Conservation (phyloP, 345 rosid species). For the Firmiana major region DNA sequence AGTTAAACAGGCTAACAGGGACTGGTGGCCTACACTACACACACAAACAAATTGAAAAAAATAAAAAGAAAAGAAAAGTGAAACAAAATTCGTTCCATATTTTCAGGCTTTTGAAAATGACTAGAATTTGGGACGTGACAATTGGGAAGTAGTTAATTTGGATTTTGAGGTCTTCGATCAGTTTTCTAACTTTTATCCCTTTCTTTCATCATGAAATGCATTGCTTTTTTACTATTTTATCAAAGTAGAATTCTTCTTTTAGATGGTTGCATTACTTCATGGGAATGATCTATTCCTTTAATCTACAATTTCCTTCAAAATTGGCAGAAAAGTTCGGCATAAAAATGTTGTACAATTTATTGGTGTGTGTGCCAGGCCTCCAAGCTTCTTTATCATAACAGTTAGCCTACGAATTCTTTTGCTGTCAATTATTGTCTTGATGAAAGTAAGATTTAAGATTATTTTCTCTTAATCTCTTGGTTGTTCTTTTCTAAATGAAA, state of each 20-base stretch:
- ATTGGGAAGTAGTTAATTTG: not conserved
- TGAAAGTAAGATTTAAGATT: not conserved
- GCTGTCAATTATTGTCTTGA: not conserved
- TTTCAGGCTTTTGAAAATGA: too few species aligned
- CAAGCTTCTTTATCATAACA: slow-evolving; percentile 82
- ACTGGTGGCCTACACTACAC: too few species aligned
- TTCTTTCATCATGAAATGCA: not conserved
- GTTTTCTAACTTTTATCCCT: not conserved
- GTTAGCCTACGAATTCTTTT: slow-evolving; percentile 37
- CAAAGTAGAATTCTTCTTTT: not conserved
- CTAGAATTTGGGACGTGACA: too few species aligned
- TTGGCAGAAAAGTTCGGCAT: slow-evolving; percentile 85
- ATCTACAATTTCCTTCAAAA: slow-evolving; percentile 13
- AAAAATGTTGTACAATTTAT: too few species aligned
- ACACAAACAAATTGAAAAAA: too few species aligned
- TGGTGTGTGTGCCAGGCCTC: slow-evolving; percentile 97
- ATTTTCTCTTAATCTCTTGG: not conserved
- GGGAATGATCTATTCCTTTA: not conserved
- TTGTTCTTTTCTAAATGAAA: not conserved
- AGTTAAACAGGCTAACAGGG: too few species aligned
- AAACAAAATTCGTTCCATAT: too few species aligned
- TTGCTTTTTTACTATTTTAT: not conserved
- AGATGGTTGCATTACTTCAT: not conserved
- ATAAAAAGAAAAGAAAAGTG: too few species aligned
- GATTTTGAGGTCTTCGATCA: not conserved